These are phyloP conservation scores for Solanum peruvianum DNA, from an alignment of 257 asterid genomes.

Conservation along the genomic window DNA sequence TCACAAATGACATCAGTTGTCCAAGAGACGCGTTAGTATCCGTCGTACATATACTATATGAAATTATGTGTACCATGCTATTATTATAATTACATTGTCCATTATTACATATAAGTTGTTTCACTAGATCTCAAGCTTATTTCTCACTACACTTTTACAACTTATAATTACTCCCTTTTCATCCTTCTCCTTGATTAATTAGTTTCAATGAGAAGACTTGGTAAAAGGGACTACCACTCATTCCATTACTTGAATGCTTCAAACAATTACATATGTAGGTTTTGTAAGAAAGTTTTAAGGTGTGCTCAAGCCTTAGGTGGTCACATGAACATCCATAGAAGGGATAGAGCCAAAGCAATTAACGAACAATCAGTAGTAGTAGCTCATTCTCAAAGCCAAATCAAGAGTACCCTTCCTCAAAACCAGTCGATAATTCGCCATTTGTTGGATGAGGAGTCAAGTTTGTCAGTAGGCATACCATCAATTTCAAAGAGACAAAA, in stretches of 20 bases:
- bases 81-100: not conserved
- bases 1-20: not conserved
- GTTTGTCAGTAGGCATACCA: not conserved
- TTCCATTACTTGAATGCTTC: too few relatives aligned
- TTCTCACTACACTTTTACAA: not conserved
- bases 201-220: not conserved
- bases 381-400: not conserved
- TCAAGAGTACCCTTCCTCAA: not conserved
- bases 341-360: not conserved
- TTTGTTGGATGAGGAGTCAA: not conserved
- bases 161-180: not conserved
- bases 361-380: not conserved
- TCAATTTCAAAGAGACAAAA: slow-evolving; percentile 19
- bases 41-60: not conserved
- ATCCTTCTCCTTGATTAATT: too few relatives aligned
- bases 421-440: not conserved
- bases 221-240: not conserved
- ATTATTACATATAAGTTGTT: too few relatives aligned
- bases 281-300: not conserved
- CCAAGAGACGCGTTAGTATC: not conserved
- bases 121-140: not conserved
- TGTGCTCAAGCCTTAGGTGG: not conserved
- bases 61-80: not conserved
- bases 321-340: not conserved
- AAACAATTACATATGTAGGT: not conserved